These are phyloP conservation scores for Lachancea lanzarotensis DNA, from an alignment of 805 yeast genomes.

Conservation along the genomic window DNA sequence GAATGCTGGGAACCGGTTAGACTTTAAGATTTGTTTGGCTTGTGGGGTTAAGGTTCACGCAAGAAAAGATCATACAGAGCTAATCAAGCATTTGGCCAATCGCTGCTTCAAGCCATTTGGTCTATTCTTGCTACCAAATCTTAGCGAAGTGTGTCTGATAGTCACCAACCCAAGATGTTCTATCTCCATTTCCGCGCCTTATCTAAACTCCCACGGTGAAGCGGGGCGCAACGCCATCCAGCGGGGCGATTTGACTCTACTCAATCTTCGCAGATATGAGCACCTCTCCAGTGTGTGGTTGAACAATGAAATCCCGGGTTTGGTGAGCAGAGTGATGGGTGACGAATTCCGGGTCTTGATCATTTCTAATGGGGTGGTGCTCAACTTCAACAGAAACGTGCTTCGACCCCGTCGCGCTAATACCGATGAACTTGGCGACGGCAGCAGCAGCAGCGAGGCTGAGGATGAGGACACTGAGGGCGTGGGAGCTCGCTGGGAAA, in stretches of 20 bases:
- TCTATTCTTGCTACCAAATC: constrained; percentile 33
- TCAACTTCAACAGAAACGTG: constrained; percentile 23
- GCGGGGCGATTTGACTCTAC: constrained; percentile 49
- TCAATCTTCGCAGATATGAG: constrained; percentile 48
- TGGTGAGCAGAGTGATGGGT: constrained; percentile 36
- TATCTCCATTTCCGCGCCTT: constrained; percentile 52
- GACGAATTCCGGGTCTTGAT: constrained; percentile 30
- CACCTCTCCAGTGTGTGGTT: constrained; percentile 57
- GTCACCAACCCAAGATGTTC: constrained; percentile 30
- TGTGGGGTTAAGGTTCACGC: constrained; percentile 39
- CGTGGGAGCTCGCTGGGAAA: constrained; percentile 5
- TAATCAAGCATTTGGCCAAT: constrained; percentile 25
- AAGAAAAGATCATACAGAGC: constrained; percentile 28
- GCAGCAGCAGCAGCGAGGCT: constrained; percentile 6
- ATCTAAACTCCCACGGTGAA: constrained; percentile 71
- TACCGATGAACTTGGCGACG: constrained; percentile 16
- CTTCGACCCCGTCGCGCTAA: constrained; percentile 19
- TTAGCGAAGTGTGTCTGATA: constrained; percentile 29
- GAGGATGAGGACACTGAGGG: constrained; percentile 20
- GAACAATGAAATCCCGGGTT: constrained; percentile 50
- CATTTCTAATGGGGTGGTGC: constrained; percentile 22
- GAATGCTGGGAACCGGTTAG: constrained; percentile 33
- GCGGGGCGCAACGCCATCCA: constrained; percentile 49
- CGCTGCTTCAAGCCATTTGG: constrained; percentile 32
- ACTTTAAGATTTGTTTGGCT: constrained; percentile 40